Evolutionary conservation across 1,284 basidiomycete genomes (phyloP), one percentile per base, ranked within the genome.

Genomic region (Mycena citricolor): DNA sequence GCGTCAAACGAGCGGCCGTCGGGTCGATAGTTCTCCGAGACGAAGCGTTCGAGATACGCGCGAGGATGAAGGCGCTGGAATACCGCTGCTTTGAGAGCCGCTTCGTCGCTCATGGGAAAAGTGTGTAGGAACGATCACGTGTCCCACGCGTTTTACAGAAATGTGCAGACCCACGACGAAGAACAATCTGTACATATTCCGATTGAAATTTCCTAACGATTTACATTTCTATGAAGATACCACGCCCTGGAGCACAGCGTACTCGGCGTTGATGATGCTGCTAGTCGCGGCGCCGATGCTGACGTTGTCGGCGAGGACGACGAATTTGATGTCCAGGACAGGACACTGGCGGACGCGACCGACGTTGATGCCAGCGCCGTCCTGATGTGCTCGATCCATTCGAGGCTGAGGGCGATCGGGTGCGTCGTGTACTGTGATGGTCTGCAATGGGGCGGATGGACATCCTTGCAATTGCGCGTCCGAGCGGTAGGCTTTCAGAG

Each of bases 241-340:
- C 42, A 86, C 69, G 10, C 90, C 91, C 68, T 89, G 92, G 43
- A 87, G 67, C 4, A 95, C 80, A n/a, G 94, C 94, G 29, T 90
- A 72, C 74, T 99, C 95, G 4, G 95, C 97, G 64, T 99, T 99
- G 64, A 99, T 95, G 63, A 99, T 91, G 49, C 90, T 94, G 58
- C 89, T 93, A 33, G 97, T 99, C 38, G 97, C 95, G 8, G 95
- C 95, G 6, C 97, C 95, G 55, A 99, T 90, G 57, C 86, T 86
- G 51, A 98, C 94, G 61, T 99, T 99, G 68, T 98, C 97, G 51
- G 86, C 81, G 46, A 99, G 74, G 33, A 93, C 90, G 30, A 98
- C 89, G 64, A 99, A 97, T 73, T 95, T 95, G 74, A 97, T 79
- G 65, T 99, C 97, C 44, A 99, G 66, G 19, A 99, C 94, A 26